Base-by-base conservation (phyloP, 352 stramenopile genomes). In the Pythium folliculosum region DNA sequence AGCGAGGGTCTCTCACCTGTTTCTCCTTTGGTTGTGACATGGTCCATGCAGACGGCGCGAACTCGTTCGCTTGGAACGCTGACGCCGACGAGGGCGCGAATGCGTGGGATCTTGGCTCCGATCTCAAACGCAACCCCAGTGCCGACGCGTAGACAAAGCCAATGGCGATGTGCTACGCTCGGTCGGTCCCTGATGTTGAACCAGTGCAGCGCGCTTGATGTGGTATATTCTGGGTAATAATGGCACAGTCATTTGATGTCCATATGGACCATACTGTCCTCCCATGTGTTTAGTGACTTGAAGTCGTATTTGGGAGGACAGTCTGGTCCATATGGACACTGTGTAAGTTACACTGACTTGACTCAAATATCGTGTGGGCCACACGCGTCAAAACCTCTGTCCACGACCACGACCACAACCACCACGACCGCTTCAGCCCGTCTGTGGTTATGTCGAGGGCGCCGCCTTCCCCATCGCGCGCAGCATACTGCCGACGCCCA, bases 61-160 rank as follows among this genome's bases (percentile, higher is more conserved):
- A 92, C 55, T 81, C 78, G 47, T 92, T 92, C 62, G 82, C 81
- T 48, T 91, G 84, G 84, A 90, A 91, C 64, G 63, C 69, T 8
- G 80, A 92, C 48, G 74, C 80, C 6, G 80, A 90, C 51, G 80
- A 91, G 70, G 80, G 81, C 4, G 77, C 81, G 7, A 89, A 89
- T 32, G 80, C 80, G 14, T 90, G 78, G 81, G 75, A 78, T 10
- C 63, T 87, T 32, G 69, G 69, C 9, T 64, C 70, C 16, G 78
- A 88, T 50, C 63, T 77, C 48, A 86, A 88, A 70, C 19, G 62
- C 25, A 35, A 75, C 22, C 68, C 71, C 16, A 37, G 27, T 10
- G 65, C 65, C 17, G 64, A 70, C 57, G 64, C 25, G 27, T 60
- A 35, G 30, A 30, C 4, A 23, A 12, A 35, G 48, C 22, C 6